A percentile compares a stretch with the other conserved stretches of the same genome.
These are phyloP conservation scores for Macaranga tanarius DNA, from an alignment of 441 rosid species.

Conservation along the genomic window DNA sequence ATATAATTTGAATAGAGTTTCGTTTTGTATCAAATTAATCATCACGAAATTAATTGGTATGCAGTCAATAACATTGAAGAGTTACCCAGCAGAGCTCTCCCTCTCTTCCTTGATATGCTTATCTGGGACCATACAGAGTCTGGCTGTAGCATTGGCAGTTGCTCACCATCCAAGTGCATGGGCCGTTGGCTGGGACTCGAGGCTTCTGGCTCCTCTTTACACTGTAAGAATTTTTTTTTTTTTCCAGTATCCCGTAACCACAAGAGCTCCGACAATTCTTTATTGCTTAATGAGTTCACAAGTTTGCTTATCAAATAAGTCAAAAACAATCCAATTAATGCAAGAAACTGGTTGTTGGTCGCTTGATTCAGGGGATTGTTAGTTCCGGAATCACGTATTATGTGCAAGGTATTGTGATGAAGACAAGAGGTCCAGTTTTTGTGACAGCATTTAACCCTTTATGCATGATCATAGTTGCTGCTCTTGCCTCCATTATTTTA, in stretches of 20 bases:
- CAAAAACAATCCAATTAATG: background rate
- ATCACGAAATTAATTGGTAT: background rate
- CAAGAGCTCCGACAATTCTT: too few relatives aligned
- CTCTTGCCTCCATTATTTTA: constrained; percentile 48
- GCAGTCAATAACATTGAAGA: constrained; percentile 59
- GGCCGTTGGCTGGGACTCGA: constrained; percentile 71
- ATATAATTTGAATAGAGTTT: too few relatives aligned
- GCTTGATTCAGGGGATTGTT: constrained; percentile 43
- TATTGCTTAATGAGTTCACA: background rate
- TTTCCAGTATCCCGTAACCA: too few relatives aligned
- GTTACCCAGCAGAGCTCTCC: constrained; percentile 50
- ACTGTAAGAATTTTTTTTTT: constrained; percentile 42
- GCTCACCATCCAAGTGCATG: constrained; percentile 50
- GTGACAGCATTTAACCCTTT: constrained; percentile 70
- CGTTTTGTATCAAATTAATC: too few relatives aligned
- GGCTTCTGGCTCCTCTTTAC: constrained; percentile 66
- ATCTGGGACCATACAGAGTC: constrained; percentile 55
- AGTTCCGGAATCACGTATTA: constrained; percentile 64
- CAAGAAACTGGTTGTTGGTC: background rate
- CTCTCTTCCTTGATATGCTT: constrained; percentile 60
- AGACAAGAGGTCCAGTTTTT: constrained; percentile 63
- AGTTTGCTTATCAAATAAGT: too few relatives aligned
- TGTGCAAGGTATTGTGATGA: constrained; percentile 69
- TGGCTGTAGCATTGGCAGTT: constrained; percentile 40
- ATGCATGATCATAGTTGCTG: constrained; percentile 68